Conservation (phyloP, 257 asterid species). For the Rauvolfia tetraphylla region DNA sequence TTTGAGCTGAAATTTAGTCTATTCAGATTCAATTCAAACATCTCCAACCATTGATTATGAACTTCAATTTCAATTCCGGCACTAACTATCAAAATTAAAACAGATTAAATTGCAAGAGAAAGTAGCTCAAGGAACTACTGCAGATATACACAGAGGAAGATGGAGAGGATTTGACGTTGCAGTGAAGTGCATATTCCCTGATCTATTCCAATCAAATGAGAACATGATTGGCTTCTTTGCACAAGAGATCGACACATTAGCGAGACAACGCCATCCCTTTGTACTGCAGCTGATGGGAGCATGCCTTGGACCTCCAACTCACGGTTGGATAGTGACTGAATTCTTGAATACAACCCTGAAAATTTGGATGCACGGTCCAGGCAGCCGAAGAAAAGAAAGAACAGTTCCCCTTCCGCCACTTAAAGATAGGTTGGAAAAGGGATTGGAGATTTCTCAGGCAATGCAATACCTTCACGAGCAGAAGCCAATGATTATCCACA, state of each 20-base stretch:
- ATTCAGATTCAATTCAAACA: neutral
- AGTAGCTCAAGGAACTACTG: conserved; percentile 68
- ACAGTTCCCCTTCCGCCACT: conserved; percentile 41
- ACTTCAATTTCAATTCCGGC: neutral
- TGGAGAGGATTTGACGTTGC: conserved; percentile 76
- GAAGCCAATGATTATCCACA: conserved; percentile 61
- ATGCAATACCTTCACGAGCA: conserved; percentile 75
- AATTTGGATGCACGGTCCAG: conserved; percentile 73
- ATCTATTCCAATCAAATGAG: conserved; percentile 59
- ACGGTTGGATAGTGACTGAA: conserved; percentile 70
- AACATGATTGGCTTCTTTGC: conserved; percentile 54
- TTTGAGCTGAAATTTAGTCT: neutral
- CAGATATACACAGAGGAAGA: conserved; percentile 56
- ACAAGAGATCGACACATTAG: conserved; percentile 64
- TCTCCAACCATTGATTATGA: neutral
- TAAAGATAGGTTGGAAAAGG: conserved; percentile 50
- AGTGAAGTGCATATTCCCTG: conserved; percentile 63
- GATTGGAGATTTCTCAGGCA: conserved; percentile 67
- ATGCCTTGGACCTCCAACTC: conserved; percentile 56
- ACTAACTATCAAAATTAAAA: neutral
- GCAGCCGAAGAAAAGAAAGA: conserved; percentile 49
- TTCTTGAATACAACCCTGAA: conserved; percentile 44
- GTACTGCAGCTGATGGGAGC: conserved; percentile 75
- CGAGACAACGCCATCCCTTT: conserved; percentile 67
- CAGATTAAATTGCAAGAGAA: conserved; percentile 55